Base-by-base conservation (phyloP, 2,329 filamentous ascomycete species). In the Diaporthe citri region DNA sequence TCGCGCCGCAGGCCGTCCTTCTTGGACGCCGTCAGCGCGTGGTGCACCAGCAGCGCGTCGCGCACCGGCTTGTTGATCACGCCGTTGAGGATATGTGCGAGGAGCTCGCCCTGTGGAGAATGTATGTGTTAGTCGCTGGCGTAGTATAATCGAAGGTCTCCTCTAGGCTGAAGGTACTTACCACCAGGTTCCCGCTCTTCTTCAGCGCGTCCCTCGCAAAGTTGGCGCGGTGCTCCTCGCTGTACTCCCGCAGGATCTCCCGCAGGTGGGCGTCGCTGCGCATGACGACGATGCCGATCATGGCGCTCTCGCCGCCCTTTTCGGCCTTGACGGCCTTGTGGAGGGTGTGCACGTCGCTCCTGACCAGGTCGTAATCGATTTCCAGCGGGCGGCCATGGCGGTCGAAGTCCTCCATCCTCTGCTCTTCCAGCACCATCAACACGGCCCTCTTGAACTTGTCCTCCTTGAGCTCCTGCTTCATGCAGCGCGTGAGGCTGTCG, bases 371-470 rank as follows among this genome's bases (percentile, higher is more conserved):
- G 56, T 86, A 83, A 81, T 96, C 92, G 8, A 92, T 77, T 0
- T 86, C 85, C 31, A 93, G 78, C 7, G 85, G 85, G 6, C 87
- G 85, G 55, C 95, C 93, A 28, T 91, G 82, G 1, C 89, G 87
- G 81, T 95, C 93, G 28, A 87, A 88, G 77, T 98, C 96, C 78
- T 97, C 94, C 90, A 98, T 97, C 15, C 95, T 87, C 73, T 91
- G 87, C 82, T 94, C 95, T 74, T 98, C 95, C 0, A 99, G 88
- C 9, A 94, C 95, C 81, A 95, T 88, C 75, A 98, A 82, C 5
- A 99, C 92, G 0, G 96, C 96, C 77, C 92, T 93, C 77, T 97
- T 95, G 86, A 98, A 99, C 84, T 98, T 98, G 84, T 98, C 96
- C 77, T 97, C 95, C 80, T 96, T 96, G 51, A 99, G 88, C 85